Percentiles rank a stretch among this genome's conserved stretches.
phyloP scores from a whole-genome alignment of 2,329 filamentous ascomycete genomes.

The Karstenula rhodostoma region DNA sequence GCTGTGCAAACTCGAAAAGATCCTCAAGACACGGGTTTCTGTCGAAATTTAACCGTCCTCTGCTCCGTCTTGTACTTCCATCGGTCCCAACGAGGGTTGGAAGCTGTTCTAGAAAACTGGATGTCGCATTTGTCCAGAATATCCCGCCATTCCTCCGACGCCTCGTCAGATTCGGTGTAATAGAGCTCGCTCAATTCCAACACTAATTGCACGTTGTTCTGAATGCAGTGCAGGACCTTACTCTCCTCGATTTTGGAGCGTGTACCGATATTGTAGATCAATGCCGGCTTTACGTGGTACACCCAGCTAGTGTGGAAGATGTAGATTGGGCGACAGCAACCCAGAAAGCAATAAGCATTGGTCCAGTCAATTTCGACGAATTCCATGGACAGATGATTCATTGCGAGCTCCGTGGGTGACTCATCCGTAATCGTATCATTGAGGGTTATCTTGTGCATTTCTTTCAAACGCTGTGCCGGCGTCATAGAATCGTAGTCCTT shows the following conservation, averaged over 20 bases:
- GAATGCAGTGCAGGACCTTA: neutral
- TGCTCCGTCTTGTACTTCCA: slow-evolving; percentile 1
- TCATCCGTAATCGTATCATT: too few species aligned
- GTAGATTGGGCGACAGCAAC: neutral
- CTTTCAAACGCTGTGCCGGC: neutral
- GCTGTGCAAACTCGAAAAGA: too few species aligned
- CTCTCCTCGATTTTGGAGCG: too few species aligned
- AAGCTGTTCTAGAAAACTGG: neutral
- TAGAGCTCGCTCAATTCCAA: too few species aligned
- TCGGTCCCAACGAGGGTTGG: neutral
- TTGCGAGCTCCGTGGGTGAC: too few species aligned
- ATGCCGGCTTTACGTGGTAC: neutral
- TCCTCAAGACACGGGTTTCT: neutral
- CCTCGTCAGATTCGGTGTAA: too few species aligned
- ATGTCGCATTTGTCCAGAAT: neutral
- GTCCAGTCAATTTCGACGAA: neutral
- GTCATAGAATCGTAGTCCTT: neutral
- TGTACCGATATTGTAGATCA: neutral
- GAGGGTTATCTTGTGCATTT: neutral
- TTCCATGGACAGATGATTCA: neutral
- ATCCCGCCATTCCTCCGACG: too few species aligned
- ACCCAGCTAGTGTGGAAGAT: neutral
- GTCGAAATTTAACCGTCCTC: neutral
- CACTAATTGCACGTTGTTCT: too few species aligned
- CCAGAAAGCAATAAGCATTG: neutral